Conservation (phyloP, 1,284 basidiomycete species). For the Farysia itapuensis region DNA sequence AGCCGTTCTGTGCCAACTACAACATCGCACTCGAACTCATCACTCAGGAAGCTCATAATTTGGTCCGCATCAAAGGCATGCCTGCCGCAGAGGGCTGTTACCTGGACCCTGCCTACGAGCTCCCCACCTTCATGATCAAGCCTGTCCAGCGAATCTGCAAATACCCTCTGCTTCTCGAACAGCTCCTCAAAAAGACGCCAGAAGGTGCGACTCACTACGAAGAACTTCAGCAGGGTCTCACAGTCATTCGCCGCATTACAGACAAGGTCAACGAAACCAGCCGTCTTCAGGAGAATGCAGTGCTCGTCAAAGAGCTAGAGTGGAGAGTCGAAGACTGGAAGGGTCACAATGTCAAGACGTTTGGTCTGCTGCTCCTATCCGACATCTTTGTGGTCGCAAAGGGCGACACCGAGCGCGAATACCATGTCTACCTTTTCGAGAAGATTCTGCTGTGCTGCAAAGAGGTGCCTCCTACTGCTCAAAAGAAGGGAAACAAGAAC, state of each 20-base stretch:
- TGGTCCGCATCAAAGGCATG: conserved; percentile 40
- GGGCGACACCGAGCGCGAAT: conserved; percentile 92
- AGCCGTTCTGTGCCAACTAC: conserved; percentile 91
- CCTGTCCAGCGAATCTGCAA: conserved; percentile 78
- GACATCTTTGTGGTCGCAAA: conserved; percentile 96
- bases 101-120: conserved; percentile 67
- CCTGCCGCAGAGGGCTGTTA: conserved; percentile 53
- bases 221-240: conserved; percentile 80
- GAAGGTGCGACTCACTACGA: conserved; percentile 63
- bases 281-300: conserved; percentile 76
- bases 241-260: conserved; percentile 86
- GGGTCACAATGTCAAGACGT: conserved; percentile 89
- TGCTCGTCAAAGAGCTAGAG: conserved; percentile 85
- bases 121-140: conserved; percentile 80
- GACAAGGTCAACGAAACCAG: conserved; percentile 95
- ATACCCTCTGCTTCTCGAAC: conserved; percentile 69
- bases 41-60: conserved; percentile 60
- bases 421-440: conserved; percentile 98
- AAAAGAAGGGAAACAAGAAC: conserved; percentile 61
- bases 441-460: conserved; percentile 99
- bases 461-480: conserved; percentile 66
- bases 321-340: conserved; percentile 97
- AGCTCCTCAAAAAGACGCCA: conserved; percentile 68
- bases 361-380: conserved; percentile 88
- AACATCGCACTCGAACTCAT: conserved; percentile 76